Percentiles rank a stretch among this genome's conserved stretches.
Evolutionary conservation across 805 yeast genomes (phyloP).

Genomic region (Sugiyamaella smithiae): DNA sequence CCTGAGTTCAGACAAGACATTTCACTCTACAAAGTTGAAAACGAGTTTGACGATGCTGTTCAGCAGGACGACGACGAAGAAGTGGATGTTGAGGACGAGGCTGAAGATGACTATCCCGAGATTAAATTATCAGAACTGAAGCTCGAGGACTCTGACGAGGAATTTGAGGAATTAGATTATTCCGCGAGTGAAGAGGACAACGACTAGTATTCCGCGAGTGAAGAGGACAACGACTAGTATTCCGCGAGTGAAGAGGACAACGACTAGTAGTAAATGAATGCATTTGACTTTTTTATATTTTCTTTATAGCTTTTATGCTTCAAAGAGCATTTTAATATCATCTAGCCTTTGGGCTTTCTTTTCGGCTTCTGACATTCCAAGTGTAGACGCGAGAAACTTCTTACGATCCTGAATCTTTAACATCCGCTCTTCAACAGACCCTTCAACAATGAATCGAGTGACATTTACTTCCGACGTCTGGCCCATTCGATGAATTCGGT

Average conservation of each 20-base stretch:
- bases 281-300: too few species aligned
- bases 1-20: slow-evolving; percentile 59
- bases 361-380: slow-evolving; percentile 38
- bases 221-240: too few species aligned
- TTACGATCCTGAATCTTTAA: slow-evolving; percentile 82
- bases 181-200: background rate
- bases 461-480: slow-evolving; percentile 72
- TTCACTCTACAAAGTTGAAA: slow-evolving; percentile 51
- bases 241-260: background rate
- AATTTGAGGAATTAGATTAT: background rate
- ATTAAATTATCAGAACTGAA: slow-evolving; percentile 62
- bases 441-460: slow-evolving; percentile 73
- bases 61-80: slow-evolving; percentile 38
- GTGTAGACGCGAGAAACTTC: slow-evolving; percentile 34
- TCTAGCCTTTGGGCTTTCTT: slow-evolving; percentile 35
- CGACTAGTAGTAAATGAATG: too few species aligned
- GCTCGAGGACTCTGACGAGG: slow-evolving; percentile 80
- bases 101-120: slow-evolving; percentile 39
- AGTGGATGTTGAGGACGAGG: slow-evolving; percentile 19
- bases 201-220: background rate
- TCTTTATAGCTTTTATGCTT: too few species aligned
- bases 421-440: slow-evolving; percentile 86
- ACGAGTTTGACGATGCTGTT: slow-evolving; percentile 8
- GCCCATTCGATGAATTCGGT: slow-evolving; percentile 87
- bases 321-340: slow-evolving; percentile 36